Evolutionary conservation across 1,139 yeast species (phyloP).

Genomic region (Blastobotrys petasosporus): DNA sequence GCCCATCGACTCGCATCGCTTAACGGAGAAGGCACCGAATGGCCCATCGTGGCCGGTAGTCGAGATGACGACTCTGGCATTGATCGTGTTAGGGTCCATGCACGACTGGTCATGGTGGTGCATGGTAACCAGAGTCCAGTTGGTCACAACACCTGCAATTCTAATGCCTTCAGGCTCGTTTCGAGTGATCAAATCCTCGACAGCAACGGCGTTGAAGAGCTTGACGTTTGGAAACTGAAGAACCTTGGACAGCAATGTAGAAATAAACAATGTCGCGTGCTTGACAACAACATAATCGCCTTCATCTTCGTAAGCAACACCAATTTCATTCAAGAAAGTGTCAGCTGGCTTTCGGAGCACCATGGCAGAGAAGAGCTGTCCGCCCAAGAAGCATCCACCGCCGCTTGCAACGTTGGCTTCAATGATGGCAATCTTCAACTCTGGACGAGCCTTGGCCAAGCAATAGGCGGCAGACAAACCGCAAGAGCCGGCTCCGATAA

Average conservation of each 20-base stretch:
- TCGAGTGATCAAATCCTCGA: constrained; percentile 73
- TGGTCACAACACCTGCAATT: constrained; percentile 75
- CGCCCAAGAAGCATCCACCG: constrained; percentile 79
- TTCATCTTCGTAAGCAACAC: constrained; percentile 67
- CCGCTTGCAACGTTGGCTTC: constrained; percentile 75
- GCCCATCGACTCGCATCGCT: constrained; percentile 38
- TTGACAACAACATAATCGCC: constrained; percentile 77
- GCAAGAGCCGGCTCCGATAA: constrained; percentile 76
- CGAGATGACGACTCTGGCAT: constrained; percentile 62
- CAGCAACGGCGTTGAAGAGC: constrained; percentile 75
- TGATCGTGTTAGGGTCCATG: constrained; percentile 82
- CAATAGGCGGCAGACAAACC: constrained; percentile 72
- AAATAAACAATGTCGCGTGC: constrained; percentile 74
- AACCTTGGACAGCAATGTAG: constrained; percentile 65
- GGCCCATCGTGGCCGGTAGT: constrained; percentile 84
- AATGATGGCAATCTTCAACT: constrained; percentile 65
- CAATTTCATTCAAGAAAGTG: constrained; percentile 57
- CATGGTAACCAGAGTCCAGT: constrained; percentile 74
- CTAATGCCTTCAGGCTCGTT: constrained; percentile 53
- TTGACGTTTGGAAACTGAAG: constrained; percentile 68
- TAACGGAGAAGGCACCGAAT: constrained; percentile 75
- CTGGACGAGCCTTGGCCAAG: constrained; percentile 69
- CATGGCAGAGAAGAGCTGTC: constrained; percentile 77
- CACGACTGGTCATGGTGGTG: constrained; percentile 75
- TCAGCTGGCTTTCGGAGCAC: constrained; percentile 75